A percentile compares a stretch with the other conserved stretches of the same genome.
phyloP scores from a whole-genome alignment of 805 yeast species.

The Cyberlindnera saturnus region DNA sequence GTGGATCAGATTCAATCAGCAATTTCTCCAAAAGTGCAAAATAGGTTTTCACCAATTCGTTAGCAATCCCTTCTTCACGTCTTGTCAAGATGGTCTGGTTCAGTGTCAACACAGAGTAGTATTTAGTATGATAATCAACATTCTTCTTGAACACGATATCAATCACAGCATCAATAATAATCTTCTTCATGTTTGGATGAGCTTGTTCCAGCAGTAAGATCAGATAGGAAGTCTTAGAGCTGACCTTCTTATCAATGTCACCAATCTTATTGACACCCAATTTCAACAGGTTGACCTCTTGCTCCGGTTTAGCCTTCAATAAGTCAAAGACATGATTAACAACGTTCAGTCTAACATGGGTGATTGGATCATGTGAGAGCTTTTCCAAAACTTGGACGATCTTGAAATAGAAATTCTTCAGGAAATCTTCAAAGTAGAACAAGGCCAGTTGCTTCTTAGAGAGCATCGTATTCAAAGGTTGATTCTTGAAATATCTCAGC shows the following conservation, averaged over 20 bases:
- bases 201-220: slow-evolving; percentile 76
- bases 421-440: slow-evolving; percentile 83
- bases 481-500: slow-evolving; percentile 72
- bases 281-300: slow-evolving; percentile 84
- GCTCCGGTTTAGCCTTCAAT: slow-evolving; percentile 86
- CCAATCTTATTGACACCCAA: slow-evolving; percentile 93
- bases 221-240: slow-evolving; percentile 81
- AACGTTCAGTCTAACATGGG: slow-evolving; percentile 76
- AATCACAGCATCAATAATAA: slow-evolving; percentile 71
- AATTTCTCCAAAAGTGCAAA: slow-evolving; percentile 82
- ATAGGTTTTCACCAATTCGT: slow-evolving; percentile 74
- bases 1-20: slow-evolving; percentile 58
- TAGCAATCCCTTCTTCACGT: slow-evolving; percentile 75
- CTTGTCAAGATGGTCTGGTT: slow-evolving; percentile 88
- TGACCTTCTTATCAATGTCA: slow-evolving; percentile 84
- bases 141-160: slow-evolving; percentile 72
- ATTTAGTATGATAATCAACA: slow-evolving; percentile 81
- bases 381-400: slow-evolving; percentile 72
- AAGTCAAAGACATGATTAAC: slow-evolving; percentile 75
- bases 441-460: slow-evolving; percentile 57
- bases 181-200: slow-evolving; percentile 92
- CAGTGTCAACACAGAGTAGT: slow-evolving; percentile 80
- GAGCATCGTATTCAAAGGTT: slow-evolving; percentile 40
- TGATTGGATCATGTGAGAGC: slow-evolving; percentile 85
- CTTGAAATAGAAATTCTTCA: slow-evolving; percentile 71